Conservation (phyloP, 2,329 filamentous ascomycete genomes). For the Hortaea werneckii region DNA sequence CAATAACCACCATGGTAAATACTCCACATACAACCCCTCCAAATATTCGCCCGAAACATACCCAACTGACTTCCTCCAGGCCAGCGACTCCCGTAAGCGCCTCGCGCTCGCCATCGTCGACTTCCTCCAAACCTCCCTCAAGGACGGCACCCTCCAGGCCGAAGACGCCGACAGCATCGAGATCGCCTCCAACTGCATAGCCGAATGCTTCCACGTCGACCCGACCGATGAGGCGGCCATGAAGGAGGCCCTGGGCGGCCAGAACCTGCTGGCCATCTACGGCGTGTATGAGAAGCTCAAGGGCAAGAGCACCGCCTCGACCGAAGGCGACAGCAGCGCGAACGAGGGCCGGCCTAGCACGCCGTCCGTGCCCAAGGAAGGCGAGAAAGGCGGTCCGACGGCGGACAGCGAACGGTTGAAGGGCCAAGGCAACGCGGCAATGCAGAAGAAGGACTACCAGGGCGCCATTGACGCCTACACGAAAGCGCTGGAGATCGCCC, state of each 20-base stretch:
- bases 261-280: slow-evolving; percentile 87
- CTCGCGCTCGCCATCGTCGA: slow-evolving; percentile 95
- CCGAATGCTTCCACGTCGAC: slow-evolving; percentile 91
- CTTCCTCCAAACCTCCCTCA: slow-evolving; percentile 75
- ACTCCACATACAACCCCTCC: too few relatives aligned
- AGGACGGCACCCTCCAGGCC: slow-evolving; percentile 75
- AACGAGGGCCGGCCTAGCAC: slow-evolving; percentile 16
- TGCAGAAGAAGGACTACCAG: slow-evolving; percentile 86
- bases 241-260: slow-evolving; percentile 67
- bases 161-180: slow-evolving; percentile 93
- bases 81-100: slow-evolving; percentile 57
- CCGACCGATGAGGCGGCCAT: slow-evolving; percentile 63
- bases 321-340: slow-evolving; percentile 32
- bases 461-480: slow-evolving; percentile 79
- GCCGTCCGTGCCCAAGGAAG: slow-evolving; percentile 34
- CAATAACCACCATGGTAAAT: too few relatives aligned
- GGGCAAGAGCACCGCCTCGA: slow-evolving; percentile 45
- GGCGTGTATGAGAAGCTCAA: slow-evolving; percentile 93
- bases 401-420: slow-evolving; percentile 82
- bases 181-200: slow-evolving; percentile 87
- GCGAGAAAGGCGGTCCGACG: slow-evolving; percentile 37
- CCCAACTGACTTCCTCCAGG: too few relatives aligned
- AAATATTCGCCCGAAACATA: too few relatives aligned
- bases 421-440: slow-evolving; percentile 82
- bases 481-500: slow-evolving; percentile 68